Conservation (phyloP, 2,329 filamentous ascomycete genomes). For the Sclerotinia minor region DNA sequence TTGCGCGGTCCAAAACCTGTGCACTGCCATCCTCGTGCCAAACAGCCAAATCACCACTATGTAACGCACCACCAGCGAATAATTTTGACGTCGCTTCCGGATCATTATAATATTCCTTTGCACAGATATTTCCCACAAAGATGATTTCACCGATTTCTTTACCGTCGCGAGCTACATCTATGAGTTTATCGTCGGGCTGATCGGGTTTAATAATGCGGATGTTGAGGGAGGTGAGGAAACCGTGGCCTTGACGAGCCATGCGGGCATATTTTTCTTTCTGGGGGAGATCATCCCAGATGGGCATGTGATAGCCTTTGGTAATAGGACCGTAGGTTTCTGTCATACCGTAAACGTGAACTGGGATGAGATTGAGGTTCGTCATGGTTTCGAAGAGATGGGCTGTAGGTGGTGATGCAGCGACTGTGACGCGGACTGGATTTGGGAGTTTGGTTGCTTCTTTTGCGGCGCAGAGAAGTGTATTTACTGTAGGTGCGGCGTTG, state of each 20-base stretch:
- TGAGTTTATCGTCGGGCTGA: constrained; percentile 63
- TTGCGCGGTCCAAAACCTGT: constrained; percentile 89
- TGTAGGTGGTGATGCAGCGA: constrained; percentile 88
- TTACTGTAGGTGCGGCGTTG: constrained; percentile 93
- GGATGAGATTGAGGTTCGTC: constrained; percentile 75
- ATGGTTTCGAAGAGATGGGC: constrained; percentile 92
- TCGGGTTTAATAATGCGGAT: constrained; percentile 80
- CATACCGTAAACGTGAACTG: constrained; percentile 90
- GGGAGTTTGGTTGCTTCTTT: constrained; percentile 71
- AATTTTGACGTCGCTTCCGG: constrained; percentile 80
- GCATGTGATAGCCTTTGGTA: constrained; percentile 88
- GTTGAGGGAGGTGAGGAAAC: constrained; percentile 80
- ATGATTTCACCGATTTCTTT: constrained; percentile 82
- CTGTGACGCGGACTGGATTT: constrained; percentile 77
- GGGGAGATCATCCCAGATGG: constrained; percentile 76
- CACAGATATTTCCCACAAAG: constrained; percentile 88
- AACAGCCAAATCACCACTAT: constrained; percentile 90
- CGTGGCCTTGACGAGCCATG: constrained; percentile 94
- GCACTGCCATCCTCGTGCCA: constrained; percentile 89
- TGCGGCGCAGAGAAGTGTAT: constrained; percentile 83
- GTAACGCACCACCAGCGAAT: constrained; percentile 81
- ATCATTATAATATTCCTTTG: constrained; percentile 91
- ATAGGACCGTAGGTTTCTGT: constrained; percentile 93
- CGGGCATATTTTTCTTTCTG: constrained; percentile 75
- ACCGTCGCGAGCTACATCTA: constrained; percentile 68